phyloP scores from a whole-genome alignment of 768 basidiomycete species.

The Russula sp. region DNA sequence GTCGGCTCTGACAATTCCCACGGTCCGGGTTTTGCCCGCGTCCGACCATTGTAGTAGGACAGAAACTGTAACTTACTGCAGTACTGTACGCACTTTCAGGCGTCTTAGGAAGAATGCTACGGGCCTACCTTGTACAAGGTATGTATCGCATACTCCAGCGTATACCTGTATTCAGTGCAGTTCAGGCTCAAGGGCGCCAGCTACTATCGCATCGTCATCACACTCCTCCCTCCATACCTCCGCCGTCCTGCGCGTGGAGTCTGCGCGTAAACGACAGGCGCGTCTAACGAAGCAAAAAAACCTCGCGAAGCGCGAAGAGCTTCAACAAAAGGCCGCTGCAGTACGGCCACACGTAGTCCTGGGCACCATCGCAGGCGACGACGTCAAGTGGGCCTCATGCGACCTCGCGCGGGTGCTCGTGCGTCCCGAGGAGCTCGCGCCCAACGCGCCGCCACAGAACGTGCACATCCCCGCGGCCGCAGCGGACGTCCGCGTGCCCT shows the following conservation, averaged over 20 bases:
- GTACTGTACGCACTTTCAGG: not conserved
- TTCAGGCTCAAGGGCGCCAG: slow-evolving; percentile 36
- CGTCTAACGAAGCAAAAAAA: slow-evolving; percentile 39
- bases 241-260: slow-evolving; percentile 31
- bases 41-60: too few species aligned
- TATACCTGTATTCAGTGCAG: not conserved
- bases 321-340: slow-evolving; percentile 33
- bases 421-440: slow-evolving; percentile 17
- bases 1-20: slow-evolving; percentile 33
- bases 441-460: not conserved
- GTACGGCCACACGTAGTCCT: slow-evolving; percentile 63
- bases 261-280: slow-evolving; percentile 32
- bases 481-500: slow-evolving; percentile 44
- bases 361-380: slow-evolving; percentile 61
- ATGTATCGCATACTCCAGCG: slow-evolving; percentile 6
- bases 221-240: slow-evolving; percentile 45
- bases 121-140: slow-evolving; percentile 27
- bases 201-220: slow-evolving; percentile 35
- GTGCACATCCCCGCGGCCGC: slow-evolving; percentile 22
- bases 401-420: slow-evolving; percentile 57
- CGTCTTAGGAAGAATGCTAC: slow-evolving; percentile 11
- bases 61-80: too few species aligned
- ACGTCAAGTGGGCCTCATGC: slow-evolving; percentile 59
- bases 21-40: slow-evolving; percentile 25
- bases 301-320: slow-evolving; percentile 42